Evolutionary conservation across 2,329 filamentous ascomycete genomes (phyloP), one percentile per base, ranked within the genome.

Genomic region (Exophiala oligosperma): DNA sequence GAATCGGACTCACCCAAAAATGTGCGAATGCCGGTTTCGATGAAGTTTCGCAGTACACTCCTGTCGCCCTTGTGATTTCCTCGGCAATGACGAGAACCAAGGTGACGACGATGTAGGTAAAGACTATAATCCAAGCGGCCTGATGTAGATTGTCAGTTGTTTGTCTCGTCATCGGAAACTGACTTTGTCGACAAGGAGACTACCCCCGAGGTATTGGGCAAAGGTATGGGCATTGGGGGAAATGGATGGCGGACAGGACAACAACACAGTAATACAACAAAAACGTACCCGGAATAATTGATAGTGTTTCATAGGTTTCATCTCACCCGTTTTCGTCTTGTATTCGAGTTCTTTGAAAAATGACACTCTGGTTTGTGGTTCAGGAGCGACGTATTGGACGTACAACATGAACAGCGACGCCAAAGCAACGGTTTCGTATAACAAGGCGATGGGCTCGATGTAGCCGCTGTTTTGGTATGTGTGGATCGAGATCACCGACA

Each of bases 21-120:
- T 94, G 90, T 24, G 84, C 85, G 74, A 92, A 94, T 0, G 85
- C 81, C 0, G 90, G 90, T 60, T 81, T 87, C 50, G 90, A 83
- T 14, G 89, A 92, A 64, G 84, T 86, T 70, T 91, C 86, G 76
- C 91, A 95, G 71, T 93, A 95, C 32, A 79, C 77, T 23, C 81
- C 82, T 61, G 82, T 82, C 54, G 85, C 83, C 72, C 95, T 83
- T 0, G 89, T 84, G 38, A 89, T 74, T 17, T 93, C 88, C 1
- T 90, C 86, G 12, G 89, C 84, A 60, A 93, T 80, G 28, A 90
- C 93, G 81, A 92, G 90, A 67, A 87, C 74, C 12, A 92, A 87
- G 47, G 89, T 84, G 63, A 92, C 84, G 67, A 92, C 85, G 74
- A 89, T 91, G 75, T 93, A 94, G 68, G 94, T 90, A 74, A 92